Evolutionary conservation across 1,139 yeast genomes (phyloP).

Genomic region (Suhomyces taliae): DNA sequence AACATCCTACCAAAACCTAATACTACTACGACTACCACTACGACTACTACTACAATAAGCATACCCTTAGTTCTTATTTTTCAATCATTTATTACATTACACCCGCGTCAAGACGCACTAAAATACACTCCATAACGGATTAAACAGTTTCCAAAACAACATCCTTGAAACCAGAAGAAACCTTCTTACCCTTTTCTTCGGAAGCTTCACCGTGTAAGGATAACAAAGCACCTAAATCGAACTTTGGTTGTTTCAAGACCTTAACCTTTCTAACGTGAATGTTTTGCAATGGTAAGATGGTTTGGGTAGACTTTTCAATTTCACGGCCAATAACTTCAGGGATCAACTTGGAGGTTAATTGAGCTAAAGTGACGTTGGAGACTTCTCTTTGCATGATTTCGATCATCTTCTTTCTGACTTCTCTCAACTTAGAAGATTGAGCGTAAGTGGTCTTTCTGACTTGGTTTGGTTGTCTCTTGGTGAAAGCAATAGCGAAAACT

Average conservation of each 20-base stretch:
- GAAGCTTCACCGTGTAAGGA: conserved; percentile 54
- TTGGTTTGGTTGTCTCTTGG: conserved; percentile 55
- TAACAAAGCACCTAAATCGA: conserved; percentile 53
- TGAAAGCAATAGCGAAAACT: conserved; percentile 53
- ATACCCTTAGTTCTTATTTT: too few relatives aligned
- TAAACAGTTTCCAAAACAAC: conserved; percentile 45
- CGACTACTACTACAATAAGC: too few relatives aligned
- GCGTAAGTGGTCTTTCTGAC: conserved; percentile 53
- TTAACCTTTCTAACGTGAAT: conserved; percentile 55
- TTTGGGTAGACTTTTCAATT: conserved; percentile 52
- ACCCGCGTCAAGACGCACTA: background rate
- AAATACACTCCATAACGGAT: conserved; percentile 7
- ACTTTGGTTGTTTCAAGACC: conserved; percentile 53
- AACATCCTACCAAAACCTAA: too few relatives aligned
- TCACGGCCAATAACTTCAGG: conserved; percentile 57
- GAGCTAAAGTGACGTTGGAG: conserved; percentile 50
- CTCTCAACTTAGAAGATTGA: conserved; percentile 52
- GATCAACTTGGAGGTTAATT: conserved; percentile 51
- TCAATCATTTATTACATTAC: background rate
- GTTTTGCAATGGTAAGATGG: conserved; percentile 53
- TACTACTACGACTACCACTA: too few relatives aligned
- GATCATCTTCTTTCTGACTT: conserved; percentile 52
- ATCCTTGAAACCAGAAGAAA: conserved; percentile 51
- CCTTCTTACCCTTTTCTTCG: conserved; percentile 55
- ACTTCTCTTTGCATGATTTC: conserved; percentile 56